A percentile compares a stretch with the other conserved stretches of the same genome.
phyloP scores from a whole-genome alignment of 495 filamentous ascomycete species.

The Penicillium alfredii region DNA sequence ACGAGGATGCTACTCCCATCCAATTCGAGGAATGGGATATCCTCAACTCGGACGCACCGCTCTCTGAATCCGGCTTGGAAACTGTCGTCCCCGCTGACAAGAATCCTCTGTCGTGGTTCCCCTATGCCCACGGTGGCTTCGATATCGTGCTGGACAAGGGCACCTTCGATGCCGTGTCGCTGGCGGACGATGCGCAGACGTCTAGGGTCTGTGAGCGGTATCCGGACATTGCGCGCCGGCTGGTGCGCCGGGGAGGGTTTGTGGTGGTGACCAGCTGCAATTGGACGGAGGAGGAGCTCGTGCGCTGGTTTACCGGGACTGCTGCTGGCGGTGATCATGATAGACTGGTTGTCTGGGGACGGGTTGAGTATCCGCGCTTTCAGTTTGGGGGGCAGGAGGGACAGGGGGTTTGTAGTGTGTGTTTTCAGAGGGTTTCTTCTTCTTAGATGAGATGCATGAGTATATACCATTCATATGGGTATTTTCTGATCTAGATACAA shows the following conservation, averaged over 20 bases:
- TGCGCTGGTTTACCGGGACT: slow-evolving; percentile 63
- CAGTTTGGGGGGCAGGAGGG: slow-evolving; percentile 82
- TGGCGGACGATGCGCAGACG: slow-evolving; percentile 52
- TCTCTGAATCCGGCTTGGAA: slow-evolving; percentile 20
- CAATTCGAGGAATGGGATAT: slow-evolving; percentile 76
- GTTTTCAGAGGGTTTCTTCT: slow-evolving; percentile 47
- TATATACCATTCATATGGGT: too few relatives aligned
- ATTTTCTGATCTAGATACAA: too few relatives aligned
- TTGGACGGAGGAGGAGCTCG: slow-evolving; percentile 89
- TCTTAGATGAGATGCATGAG: not conserved
- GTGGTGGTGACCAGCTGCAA: slow-evolving; percentile 92
- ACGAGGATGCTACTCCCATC: too few relatives aligned
- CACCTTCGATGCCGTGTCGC: slow-evolving; percentile 88
- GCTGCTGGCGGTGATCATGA: slow-evolving; percentile 12
- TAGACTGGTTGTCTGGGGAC: slow-evolving; percentile 51
- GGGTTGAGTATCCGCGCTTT: slow-evolving; percentile 75
- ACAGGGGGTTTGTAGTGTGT: slow-evolving; percentile 76
- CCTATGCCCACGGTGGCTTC: slow-evolving; percentile 47
- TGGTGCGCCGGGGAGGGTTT: slow-evolving; percentile 64
- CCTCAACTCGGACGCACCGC: slow-evolving; percentile 40
- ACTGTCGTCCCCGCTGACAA: slow-evolving; percentile 17
- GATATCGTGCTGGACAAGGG: slow-evolving; percentile 94
- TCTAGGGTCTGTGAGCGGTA: slow-evolving; percentile 67
- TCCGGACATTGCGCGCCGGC: slow-evolving; percentile 51
- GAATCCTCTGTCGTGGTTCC: slow-evolving; percentile 26